Conservation (phyloP, 1,139 yeast species). For the Saccharomyces hybrid region DNA sequence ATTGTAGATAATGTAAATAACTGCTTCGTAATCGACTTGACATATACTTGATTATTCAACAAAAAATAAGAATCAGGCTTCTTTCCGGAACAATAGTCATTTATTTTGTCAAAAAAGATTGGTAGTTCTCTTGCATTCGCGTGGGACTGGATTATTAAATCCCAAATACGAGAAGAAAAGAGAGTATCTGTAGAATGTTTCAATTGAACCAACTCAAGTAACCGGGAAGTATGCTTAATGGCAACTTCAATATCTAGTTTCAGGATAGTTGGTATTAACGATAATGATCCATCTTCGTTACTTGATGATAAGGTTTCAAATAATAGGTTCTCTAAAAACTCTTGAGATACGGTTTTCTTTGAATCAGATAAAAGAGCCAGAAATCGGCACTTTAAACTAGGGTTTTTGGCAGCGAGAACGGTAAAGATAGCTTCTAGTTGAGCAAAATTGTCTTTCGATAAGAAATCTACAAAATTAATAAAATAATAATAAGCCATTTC, state of each 20-base stretch:
- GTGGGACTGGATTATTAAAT: constrained; percentile 40
- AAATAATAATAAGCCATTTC: constrained; percentile 18
- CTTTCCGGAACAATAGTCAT: not conserved
- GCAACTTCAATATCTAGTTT: constrained; percentile 47
- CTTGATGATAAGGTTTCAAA: constrained; percentile 18
- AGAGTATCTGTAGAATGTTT: constrained; percentile 15
- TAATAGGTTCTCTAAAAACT: constrained; percentile 36
- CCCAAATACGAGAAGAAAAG: constrained; percentile 29
- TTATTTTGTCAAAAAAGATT: constrained; percentile 35
- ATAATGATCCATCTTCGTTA: constrained; percentile 13
- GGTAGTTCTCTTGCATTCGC: constrained; percentile 52
- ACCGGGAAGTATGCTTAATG: constrained; percentile 30
- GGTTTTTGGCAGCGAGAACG: constrained; percentile 32
- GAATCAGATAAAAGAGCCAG: constrained; percentile 36
- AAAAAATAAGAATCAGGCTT: not conserved
- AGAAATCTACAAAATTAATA: constrained; percentile 15
- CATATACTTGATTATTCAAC: not conserved
- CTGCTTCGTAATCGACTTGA: not conserved
- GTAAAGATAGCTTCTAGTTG: constrained; percentile 38
- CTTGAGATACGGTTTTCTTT: constrained; percentile 43
- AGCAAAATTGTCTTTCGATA: constrained; percentile 24
- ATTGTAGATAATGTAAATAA: constrained; percentile 36
- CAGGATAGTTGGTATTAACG: constrained; percentile 38
- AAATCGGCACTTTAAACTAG: constrained; percentile 24
- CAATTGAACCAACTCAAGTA: constrained; percentile 28